phyloP scores from a whole-genome alignment of 306 rosid species.

The Ceratonia siliqua region DNA sequence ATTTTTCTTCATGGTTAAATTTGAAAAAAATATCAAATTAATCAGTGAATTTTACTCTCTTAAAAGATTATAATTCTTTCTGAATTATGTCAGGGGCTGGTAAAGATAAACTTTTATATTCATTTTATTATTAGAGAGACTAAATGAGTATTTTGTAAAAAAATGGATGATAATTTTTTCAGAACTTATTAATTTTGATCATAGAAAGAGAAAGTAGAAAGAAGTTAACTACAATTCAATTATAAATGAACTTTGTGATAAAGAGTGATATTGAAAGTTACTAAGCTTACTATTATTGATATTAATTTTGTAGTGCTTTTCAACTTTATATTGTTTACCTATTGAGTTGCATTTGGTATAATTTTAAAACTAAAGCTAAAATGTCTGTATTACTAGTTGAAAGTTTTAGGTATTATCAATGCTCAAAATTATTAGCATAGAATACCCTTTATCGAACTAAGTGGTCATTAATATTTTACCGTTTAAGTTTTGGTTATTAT shows the following conservation, averaged over 20 bases:
- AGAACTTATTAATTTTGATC: not conserved
- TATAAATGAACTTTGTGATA: no score
- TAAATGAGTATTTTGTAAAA: not conserved
- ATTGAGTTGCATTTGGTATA: not conserved
- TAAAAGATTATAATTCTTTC: no score
- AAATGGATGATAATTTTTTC: not conserved
- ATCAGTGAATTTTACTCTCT: no score
- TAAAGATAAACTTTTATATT: no score
- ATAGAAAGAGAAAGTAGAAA: not conserved
- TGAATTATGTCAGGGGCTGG: no score
- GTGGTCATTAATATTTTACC: not conserved
- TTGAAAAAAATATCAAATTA: no score
- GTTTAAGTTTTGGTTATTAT: not conserved
- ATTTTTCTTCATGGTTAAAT: no score
- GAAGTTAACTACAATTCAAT: not conserved
- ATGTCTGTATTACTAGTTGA: not conserved
- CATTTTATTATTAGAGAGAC: not conserved
- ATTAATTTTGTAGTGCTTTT: not conserved
- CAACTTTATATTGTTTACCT: not conserved
- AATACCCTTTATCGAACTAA: not conserved
- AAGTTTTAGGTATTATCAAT: not conserved
- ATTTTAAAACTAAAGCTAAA: not conserved
- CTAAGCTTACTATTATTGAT: not conserved
- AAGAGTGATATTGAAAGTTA: not conserved
- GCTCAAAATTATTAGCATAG: not conserved